Base-by-base conservation (phyloP, 345 rosid species). In the Hibiscus syriacus region DNA sequence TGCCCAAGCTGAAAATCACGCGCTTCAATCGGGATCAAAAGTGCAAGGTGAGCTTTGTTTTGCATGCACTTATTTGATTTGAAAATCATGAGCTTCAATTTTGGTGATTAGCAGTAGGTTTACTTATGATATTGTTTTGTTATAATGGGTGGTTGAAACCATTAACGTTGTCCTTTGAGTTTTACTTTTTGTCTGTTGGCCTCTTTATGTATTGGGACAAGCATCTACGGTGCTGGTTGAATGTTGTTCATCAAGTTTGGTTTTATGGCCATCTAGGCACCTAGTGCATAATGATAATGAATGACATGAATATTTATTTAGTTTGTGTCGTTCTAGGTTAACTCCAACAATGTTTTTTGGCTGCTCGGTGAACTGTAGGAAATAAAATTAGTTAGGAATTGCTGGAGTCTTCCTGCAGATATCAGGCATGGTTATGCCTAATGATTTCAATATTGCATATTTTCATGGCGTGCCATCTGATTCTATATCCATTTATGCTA, bases 1-100 rank as follows among this genome's bases (percentile, higher is more conserved):
- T 74, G 57, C 74, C 4, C 65, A 71, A 67, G 71, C 76, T 10
- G 86, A 81, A 53, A 76, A 76, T 73, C 85, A 68, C 49, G 68
- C 57, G 20, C 75, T 39, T 58, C 80, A 52, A 45, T 74, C 74
- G 16, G 83, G 74, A 71, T 72, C 87, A 55, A 74, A 67, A 73
- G 53, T 69, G 74, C 74, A 74, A 74, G 84, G 89, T 85, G 53
- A 72, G 56, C 50, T 38, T 61, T 36, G 3, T 29, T 41, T 27
- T 11, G 45, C 66, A 34, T 56, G 45, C 41, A 4, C 50, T 50
- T 27, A 27, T 66, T 50, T 65, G 36, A 46, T 3, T 22, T 36
- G 41, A 36, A 36, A 36, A 36, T 36, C 11, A 36, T 6, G 41
- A 8, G 2, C 41, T 36, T 36, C 41, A 36, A 41, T 41, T 41